phyloP scores from a whole-genome alignment of 176 grass and related monocot species.

The Eragrostis curvula region DNA sequence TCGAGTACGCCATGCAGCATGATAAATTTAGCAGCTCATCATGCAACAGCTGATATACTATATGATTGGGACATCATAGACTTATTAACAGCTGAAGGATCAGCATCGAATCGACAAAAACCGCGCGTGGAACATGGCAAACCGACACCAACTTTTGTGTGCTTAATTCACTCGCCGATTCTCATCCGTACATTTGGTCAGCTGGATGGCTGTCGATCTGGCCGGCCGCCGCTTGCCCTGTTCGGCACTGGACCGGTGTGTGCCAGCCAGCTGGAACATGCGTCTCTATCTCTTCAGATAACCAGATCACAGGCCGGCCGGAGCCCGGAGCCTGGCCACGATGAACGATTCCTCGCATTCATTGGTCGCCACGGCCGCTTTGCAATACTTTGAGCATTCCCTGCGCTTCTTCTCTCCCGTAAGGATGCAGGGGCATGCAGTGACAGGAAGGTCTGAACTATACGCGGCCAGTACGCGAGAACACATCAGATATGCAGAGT shows the following conservation, averaged over 20 bases:
- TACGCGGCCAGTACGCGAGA: neutral
- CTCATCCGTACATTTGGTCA: neutral
- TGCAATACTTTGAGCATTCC: neutral
- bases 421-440: neutral
- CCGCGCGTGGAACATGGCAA: neutral
- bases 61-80: neutral
- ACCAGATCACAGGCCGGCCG: neutral
- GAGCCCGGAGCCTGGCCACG: neutral
- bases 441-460: neutral
- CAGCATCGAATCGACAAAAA: neutral
- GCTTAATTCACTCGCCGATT: neutral
- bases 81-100: neutral
- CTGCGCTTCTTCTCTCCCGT: too few species aligned
- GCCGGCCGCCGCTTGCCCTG: neutral
- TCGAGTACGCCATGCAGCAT: neutral
- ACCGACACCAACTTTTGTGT: neutral
- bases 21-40: neutral
- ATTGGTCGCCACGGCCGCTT: neutral
- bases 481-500: neutral
- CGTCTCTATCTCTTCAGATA: neutral
- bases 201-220: neutral
- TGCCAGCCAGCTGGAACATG: neutral
- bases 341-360: neutral
- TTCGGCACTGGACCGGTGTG: neutral
- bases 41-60: neutral